phyloP scores from a whole-genome alignment of 495 filamentous ascomycete genomes.

The Cladorrhinum samala region DNA sequence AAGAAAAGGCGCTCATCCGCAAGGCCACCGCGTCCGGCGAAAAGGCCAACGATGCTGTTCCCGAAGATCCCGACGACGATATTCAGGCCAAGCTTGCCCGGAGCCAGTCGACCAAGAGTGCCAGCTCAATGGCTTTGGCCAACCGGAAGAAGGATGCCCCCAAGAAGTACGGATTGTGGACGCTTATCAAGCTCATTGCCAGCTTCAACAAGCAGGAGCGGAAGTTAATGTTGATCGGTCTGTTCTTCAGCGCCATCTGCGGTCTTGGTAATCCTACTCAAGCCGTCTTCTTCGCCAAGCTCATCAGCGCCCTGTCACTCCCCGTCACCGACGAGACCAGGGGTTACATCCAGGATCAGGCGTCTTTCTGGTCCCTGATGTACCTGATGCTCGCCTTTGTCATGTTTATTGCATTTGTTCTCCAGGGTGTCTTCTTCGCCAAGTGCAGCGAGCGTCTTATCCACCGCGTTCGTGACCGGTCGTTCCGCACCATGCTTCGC shows the following conservation, averaged over 20 bases:
- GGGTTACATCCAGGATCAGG: constrained; percentile 51
- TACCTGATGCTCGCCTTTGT: constrained; percentile 87
- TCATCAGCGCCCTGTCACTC: constrained; percentile 52
- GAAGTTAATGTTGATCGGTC: constrained; percentile 65
- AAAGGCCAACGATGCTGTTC: constrained; percentile 18
- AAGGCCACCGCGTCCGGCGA: constrained; percentile 34
- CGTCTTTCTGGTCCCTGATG: constrained; percentile 89
- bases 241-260: constrained; percentile 71
- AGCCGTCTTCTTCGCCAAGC: constrained; percentile 85
- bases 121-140: constrained; percentile 63
- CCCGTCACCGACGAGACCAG: constrained; percentile 31
- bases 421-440: constrained; percentile 67
- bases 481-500: constrained; percentile 81
- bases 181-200: constrained; percentile 74
- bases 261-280: constrained; percentile 83
- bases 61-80: constrained; percentile 55
- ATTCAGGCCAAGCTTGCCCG: constrained; percentile 51
- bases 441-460: constrained; percentile 75
- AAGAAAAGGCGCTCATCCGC: constrained; percentile 43
- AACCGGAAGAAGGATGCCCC: constrained; percentile 41
- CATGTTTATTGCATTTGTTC: constrained; percentile 61
- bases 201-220: constrained; percentile 76
- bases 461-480: constrained; percentile 68
- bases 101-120: constrained; percentile 60
- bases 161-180: constrained; percentile 66